Evolutionary conservation across 495 filamentous ascomycete genomes (phyloP).

Genomic region (Talaromyces wortmannii): DNA sequence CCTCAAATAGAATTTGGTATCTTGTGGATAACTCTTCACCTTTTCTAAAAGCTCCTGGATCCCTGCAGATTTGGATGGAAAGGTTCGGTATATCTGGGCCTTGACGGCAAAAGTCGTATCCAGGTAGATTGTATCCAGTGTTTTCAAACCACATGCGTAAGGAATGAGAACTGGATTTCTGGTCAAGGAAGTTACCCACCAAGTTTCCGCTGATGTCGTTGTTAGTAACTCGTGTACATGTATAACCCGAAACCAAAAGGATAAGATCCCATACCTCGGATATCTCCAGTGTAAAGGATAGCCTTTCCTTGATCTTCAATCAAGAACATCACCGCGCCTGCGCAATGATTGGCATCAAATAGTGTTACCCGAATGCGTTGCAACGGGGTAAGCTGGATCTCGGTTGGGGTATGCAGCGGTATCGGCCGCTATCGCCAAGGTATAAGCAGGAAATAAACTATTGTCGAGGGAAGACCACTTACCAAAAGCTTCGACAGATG

Average conservation of each 20-base stretch:
- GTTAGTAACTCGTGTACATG: not conserved
- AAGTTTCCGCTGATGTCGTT: conserved; percentile 45
- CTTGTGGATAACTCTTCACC: conserved; percentile 57
- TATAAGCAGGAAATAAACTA: not conserved
- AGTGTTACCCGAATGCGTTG: conserved; percentile 71
- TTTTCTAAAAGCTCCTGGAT: conserved; percentile 67
- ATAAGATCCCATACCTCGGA: conserved; percentile 52
- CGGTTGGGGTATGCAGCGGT: conserved; percentile 74
- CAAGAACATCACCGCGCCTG: conserved; percentile 91
- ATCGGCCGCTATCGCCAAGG: conserved; percentile 56
- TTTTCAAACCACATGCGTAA: conserved; percentile 59
- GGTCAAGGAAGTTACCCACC: conserved; percentile 60
- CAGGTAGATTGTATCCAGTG: conserved; percentile 74
- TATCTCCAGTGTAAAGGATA: conserved; percentile 88
- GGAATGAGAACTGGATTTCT: conserved; percentile 70
- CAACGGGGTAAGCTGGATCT: conserved; percentile 65
- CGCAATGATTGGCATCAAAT: conserved; percentile 88
- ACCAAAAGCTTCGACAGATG: conserved; percentile 66
- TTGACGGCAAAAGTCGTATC: conserved; percentile 71
- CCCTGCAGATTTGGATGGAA: conserved; percentile 61
- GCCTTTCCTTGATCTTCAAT: conserved; percentile 72
- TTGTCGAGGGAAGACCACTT: conserved; percentile 6
- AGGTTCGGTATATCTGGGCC: conserved; percentile 36
- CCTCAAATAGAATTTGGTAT: conserved; percentile 78
- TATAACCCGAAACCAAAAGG: not conserved